Evolutionary conservation across 768 basidiomycete species (phyloP).

Genomic region (Clitopilus passeckerianus): DNA sequence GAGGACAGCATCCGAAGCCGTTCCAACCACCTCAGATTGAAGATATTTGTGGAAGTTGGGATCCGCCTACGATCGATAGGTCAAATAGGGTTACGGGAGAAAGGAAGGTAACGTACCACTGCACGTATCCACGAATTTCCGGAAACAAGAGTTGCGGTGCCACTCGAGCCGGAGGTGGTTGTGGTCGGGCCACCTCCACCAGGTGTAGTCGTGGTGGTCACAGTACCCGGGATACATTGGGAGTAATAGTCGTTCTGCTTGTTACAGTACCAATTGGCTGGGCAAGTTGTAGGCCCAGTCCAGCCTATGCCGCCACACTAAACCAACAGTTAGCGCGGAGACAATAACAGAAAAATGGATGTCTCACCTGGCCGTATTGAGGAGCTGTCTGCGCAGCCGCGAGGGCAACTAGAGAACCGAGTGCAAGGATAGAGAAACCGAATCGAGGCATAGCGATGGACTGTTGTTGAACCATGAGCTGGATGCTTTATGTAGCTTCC

Average conservation of each 20-base stretch:
- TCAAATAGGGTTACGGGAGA: not conserved
- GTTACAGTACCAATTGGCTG: slow-evolving; percentile 41
- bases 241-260: slow-evolving; percentile 43
- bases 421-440: not conserved
- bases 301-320: slow-evolving; percentile 53
- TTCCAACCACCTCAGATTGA: slow-evolving; percentile 39
- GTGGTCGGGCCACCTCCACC: slow-evolving; percentile 11
- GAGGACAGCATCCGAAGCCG: slow-evolving; percentile 44
- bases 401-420: slow-evolving; percentile 1
- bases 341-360: not conserved
- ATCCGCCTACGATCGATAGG: slow-evolving; percentile 28
- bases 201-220: slow-evolving; percentile 13
- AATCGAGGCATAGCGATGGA: slow-evolving; percentile 7
- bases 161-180: slow-evolving; percentile 30
- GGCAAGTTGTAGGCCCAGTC: slow-evolving; percentile 46
- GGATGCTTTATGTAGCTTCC: slow-evolving; percentile 1
- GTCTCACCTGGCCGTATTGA: slow-evolving; percentile 29
- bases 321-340: not conserved
- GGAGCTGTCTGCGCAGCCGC: slow-evolving; percentile 21
- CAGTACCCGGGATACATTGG: slow-evolving; percentile 46
- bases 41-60: slow-evolving; percentile 64
- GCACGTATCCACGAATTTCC: slow-evolving; percentile 55
- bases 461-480: slow-evolving; percentile 2
- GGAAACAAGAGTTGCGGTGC: slow-evolving; percentile 38
- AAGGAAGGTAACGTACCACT: slow-evolving; percentile 31